These are phyloP conservation scores for Hippophae gyantsensis DNA, from an alignment of 306 rosid species.

Conservation along the genomic window DNA sequence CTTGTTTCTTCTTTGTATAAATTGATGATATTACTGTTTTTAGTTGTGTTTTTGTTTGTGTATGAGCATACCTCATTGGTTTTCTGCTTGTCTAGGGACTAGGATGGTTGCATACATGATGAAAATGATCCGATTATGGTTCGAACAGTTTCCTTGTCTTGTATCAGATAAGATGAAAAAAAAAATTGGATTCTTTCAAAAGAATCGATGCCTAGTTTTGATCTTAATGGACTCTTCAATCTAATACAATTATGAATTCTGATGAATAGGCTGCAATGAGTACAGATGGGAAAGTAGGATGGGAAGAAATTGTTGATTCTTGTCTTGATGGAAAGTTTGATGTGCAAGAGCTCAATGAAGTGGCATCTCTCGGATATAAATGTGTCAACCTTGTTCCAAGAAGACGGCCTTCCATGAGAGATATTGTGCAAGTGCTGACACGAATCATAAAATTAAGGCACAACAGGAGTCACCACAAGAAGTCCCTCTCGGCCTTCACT, in stretches of 20 bases:
- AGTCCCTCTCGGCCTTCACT: constrained; percentile 45
- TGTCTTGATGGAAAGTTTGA: constrained; percentile 66
- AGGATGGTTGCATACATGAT: no score
- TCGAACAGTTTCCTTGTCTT: not conserved
- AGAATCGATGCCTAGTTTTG: not conserved
- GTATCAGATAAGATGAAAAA: not conserved
- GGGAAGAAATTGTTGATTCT: constrained; percentile 92
- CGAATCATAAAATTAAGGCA: constrained; percentile 56
- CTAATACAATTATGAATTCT: constrained; percentile 16
- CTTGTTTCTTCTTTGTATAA: no score
- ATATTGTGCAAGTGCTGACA: constrained; percentile 69
- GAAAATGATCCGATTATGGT: no score
- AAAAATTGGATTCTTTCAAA: not conserved
- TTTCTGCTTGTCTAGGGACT: no score
- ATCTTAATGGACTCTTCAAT: not conserved
- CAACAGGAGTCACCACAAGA: constrained; percentile 38
- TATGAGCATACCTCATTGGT: no score
- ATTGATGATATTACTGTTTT: no score
- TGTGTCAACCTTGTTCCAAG: constrained; percentile 66
- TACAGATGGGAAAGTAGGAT: constrained; percentile 82
- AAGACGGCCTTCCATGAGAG: constrained; percentile 89
- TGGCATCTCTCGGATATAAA: constrained; percentile 81
- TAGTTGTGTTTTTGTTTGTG: no score
- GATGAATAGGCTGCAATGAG: constrained; percentile 86
- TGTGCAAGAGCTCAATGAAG: constrained; percentile 63